phyloP scores from a whole-genome alignment of 2,329 filamentous ascomycete genomes.

The Rutstroemia sp. region DNA sequence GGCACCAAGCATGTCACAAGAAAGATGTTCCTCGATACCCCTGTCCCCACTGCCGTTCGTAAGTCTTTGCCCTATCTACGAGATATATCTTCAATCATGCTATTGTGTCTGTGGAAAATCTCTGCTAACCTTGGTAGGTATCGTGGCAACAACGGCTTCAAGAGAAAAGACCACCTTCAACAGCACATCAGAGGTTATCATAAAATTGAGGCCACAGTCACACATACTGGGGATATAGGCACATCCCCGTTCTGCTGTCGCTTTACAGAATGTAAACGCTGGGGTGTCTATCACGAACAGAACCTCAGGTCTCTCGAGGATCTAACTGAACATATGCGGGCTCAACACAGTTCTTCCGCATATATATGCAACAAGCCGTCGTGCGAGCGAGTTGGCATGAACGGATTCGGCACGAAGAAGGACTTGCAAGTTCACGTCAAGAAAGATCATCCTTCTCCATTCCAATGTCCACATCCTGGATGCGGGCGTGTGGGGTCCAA shows the following conservation, averaged over 20 bases:
- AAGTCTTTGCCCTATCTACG: background rate
- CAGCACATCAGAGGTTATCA: background rate
- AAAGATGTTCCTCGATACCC: background rate
- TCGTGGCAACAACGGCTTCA: background rate
- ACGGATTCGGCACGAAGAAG: slow-evolving; percentile 4
- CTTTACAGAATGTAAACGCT: no score
- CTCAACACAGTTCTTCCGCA: background rate
- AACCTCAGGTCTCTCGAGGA: background rate
- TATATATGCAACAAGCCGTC: background rate
- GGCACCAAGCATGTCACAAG: slow-evolving; percentile 1
- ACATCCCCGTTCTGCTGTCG: background rate
- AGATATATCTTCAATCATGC: background rate
- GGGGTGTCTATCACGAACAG: rapidly evolving
- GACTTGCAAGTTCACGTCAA: slow-evolving; percentile 13
- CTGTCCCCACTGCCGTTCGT: slow-evolving; percentile 1
- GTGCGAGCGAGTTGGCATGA: background rate
- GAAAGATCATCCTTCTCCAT: slow-evolving; percentile 14
- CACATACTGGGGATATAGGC: rapidly evolving
- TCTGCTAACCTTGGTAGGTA: background rate
- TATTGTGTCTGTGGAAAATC: rapidly evolving
- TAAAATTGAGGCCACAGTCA: background rate
- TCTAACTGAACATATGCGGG: background rate
- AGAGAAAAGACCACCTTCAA: background rate
- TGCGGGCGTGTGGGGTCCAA: slow-evolving; percentile 16
- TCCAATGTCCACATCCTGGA: slow-evolving; percentile 13